Conservation (phyloP, 2,329 filamentous ascomycete species). For the Fusarium sp. region DNA sequence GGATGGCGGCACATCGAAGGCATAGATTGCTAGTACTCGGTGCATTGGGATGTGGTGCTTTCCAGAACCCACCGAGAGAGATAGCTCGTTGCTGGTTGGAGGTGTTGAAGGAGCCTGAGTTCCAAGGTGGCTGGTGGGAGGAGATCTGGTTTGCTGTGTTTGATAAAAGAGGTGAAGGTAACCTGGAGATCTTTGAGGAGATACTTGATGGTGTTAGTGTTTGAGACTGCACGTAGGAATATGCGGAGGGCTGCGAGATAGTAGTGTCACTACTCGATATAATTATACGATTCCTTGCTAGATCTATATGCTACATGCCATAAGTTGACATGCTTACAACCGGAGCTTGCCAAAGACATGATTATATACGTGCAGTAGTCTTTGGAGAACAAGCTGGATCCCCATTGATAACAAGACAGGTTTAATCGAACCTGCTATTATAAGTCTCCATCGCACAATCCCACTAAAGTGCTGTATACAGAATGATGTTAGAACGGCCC, state of each 20-base stretch:
- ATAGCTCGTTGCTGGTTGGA: conserved; percentile 72
- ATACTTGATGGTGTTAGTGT: conserved; percentile 53
- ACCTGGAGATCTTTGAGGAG: conserved; percentile 62
- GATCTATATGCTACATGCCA: not conserved
- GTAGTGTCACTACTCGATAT: not conserved
- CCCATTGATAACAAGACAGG: not conserved
- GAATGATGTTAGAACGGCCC: not conserved
- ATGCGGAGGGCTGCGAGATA: not conserved
- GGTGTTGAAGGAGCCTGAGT: conserved; percentile 70
- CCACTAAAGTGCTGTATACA: not conserved
- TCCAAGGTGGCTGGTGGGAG: conserved; percentile 71
- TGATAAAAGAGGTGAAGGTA: conserved; percentile 58
- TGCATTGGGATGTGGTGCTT: conserved; percentile 76
- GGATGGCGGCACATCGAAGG: conserved; percentile 66
- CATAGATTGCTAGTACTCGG: conserved; percentile 73
- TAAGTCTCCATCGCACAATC: not conserved
- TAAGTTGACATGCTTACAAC: not conserved
- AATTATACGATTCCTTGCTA: not conserved
- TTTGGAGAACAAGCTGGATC: not conserved
- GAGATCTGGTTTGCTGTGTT: conserved; percentile 73
- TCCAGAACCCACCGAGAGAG: conserved; percentile 69
- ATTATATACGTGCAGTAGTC: not conserved
- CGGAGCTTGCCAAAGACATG: not conserved
- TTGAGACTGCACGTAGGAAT: conserved; percentile 12
- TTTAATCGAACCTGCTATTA: not conserved